Evolutionary conservation across 1,139 yeast genomes (phyloP).

Genomic region (Pichia sp.): DNA sequence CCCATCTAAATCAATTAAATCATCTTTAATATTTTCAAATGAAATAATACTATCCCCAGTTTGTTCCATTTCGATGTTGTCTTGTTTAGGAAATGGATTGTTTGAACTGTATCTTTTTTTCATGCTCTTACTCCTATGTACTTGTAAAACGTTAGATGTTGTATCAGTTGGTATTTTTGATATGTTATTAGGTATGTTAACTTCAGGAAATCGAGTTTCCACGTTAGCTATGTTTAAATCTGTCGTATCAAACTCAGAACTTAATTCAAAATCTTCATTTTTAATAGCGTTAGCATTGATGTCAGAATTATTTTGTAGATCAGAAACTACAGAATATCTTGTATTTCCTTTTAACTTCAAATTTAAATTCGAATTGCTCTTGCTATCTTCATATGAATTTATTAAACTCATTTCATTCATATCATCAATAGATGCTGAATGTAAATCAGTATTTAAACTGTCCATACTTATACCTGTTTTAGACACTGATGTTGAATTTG

Average conservation of each 20-base stretch:
- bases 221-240: no score
- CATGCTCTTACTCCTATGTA: neutral
- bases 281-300: neutral
- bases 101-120: constrained; percentile 21
- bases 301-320: neutral
- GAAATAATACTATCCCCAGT: constrained; percentile 18
- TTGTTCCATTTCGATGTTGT: constrained; percentile 8
- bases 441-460: no score
- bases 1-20: constrained; percentile 8
- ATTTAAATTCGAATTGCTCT: no score
- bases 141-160: neutral
- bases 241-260: no score
- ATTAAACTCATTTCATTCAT: neutral
- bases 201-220: constrained; percentile 26
- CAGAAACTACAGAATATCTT: no score
- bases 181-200: constrained; percentile 13
- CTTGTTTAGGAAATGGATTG: constrained; percentile 25
- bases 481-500: no score
- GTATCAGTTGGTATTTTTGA: no score
- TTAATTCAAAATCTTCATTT: constrained; percentile 18
- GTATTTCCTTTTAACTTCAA: no score
- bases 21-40: constrained; percentile 14
- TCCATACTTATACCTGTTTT: no score
- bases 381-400: constrained; percentile 3
- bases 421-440: no score